A percentile compares a stretch with the other conserved stretches of the same genome.
These are phyloP conservation scores for Nannizziopsis barbatae DNA, from an alignment of 2,329 filamentous ascomycete species.

Conservation along the genomic window DNA sequence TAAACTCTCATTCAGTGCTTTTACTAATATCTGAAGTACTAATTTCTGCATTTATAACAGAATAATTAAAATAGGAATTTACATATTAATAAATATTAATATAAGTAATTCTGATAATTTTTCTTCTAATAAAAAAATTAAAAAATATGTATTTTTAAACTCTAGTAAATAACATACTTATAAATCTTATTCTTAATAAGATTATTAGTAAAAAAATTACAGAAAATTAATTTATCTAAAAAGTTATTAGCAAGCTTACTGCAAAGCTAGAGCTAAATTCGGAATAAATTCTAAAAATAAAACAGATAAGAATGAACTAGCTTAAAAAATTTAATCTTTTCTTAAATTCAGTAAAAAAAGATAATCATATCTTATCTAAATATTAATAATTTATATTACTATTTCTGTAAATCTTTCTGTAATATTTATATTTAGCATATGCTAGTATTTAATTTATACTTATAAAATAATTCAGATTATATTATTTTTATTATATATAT, in stretches of 20 bases:
- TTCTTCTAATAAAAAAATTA: slow-evolving; percentile 85
- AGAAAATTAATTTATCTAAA: slow-evolving; percentile 82
- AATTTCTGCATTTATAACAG: slow-evolving; percentile 41
- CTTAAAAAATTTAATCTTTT: slow-evolving; percentile 50
- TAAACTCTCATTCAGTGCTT: slow-evolving; percentile 70
- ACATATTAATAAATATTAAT: slow-evolving; percentile 82
- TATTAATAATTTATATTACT: slow-evolving; percentile 28
- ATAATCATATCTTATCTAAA: slow-evolving; percentile 20
- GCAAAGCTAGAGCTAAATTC: slow-evolving; percentile 31
- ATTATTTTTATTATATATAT: slow-evolving; percentile 27
- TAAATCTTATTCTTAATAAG: slow-evolving; percentile 79
- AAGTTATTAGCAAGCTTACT: slow-evolving; percentile 63
- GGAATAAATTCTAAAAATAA: slow-evolving; percentile 23
- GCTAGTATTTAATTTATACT: slow-evolving; percentile 56
- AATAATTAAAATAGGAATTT: slow-evolving; percentile 65
- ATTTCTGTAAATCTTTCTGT: slow-evolving; percentile 43
- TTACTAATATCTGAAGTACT: slow-evolving; percentile 58
- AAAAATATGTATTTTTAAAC: slow-evolving; percentile 75
- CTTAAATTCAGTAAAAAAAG: slow-evolving; percentile 25
- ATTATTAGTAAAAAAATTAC: slow-evolving; percentile 67
- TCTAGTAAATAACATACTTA: slow-evolving; percentile 75
- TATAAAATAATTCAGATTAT: slow-evolving; percentile 55
- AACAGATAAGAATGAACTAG: slow-evolving; percentile 30
- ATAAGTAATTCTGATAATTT: slow-evolving; percentile 65
- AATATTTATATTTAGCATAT: slow-evolving; percentile 43